Base-by-base conservation (phyloP, 345 rosid genomes). In the Gossypium australe region DNA sequence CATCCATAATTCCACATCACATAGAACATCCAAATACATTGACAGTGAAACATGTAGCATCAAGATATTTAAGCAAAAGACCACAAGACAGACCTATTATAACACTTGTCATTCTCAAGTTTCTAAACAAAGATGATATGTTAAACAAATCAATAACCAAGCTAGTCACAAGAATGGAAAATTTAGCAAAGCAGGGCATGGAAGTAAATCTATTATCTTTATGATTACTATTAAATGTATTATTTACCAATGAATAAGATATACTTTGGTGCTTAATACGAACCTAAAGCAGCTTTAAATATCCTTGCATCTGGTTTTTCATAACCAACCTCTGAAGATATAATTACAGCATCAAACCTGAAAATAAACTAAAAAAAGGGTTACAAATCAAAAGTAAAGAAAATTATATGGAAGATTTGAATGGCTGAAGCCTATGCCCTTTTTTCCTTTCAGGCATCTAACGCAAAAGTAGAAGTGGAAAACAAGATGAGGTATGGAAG, bases 291-390 rank as follows among this genome's bases (percentile, higher is more conserved):
- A 56, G 86, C 82, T 79, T 83, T 79, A 73, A 90, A 94, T 84
- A 90, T 92, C 73, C 80, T 84, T 61, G 84, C 82, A 84, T 90
- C 90, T 18, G 97, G 97, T 79, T 94, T 94, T 77, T 94, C 98
- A 71, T 74, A 88, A 82, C 94, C 92, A 29, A 87, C 91, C 82
- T 92, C 97, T 3, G 98, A 86, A 60, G 97, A 94, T 80, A 94
- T 83, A 69, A 92, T 78, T 63, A 92, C 81, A 80, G 97, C 91
- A 79, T 90, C 96, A 63, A 92, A 92, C 86, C 98, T 94, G 84
- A 38, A 76, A 67, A 73, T 60, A 29, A 74, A 29, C 16, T 17
- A 58, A 43, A 41, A 34, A 49, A 14, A 17, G 25, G 25, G 29
- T 66, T 52, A 20, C 45, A 73, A 45, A 17, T 58, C 47, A 34